Base-by-base conservation (phyloP, 805 yeast genomes). In the Kazachstania bromeliacearum region DNA sequence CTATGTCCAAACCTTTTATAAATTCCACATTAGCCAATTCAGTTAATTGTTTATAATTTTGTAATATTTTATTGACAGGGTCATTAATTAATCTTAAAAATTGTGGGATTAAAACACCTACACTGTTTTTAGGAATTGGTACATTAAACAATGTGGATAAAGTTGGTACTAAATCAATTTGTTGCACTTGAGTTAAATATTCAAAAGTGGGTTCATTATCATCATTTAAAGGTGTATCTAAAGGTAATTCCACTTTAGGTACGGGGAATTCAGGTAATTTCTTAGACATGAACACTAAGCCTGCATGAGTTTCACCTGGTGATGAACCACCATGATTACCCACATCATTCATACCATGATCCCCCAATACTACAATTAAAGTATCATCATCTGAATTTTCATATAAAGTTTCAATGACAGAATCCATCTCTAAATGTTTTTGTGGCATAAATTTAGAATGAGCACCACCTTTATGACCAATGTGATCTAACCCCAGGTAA, bases 241-340 rank as follows among this genome's bases (percentile, higher is more conserved):
- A 37, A 37, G 48, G 53, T 26, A 50, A 44, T 31, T 35, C 44
- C 18, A 21, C 38, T 17, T 29, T 16, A 4, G 59, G 55, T 7
- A 33, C 23, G 6, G 47, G 40, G 9, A 53, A 44, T 1, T 48
- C 38, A 33, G 61, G 44, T 37, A 87, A 70, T 46, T 70, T 70
- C 7, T 79, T 74, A 0, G 96, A 79, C 0, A 82, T 62, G 29
- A 89, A 68, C 1, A 77, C 62, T 50, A 92, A 49, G 0, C 81
- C 96, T 1, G 98, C 80, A 12, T 87, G 81, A 0, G 96, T 89
- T 57, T 92, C 99, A 2, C 96, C 95, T 0, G 69, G 55, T 3
- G 96, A 82, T 0, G 96, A 84, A 1, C 97, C 99, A 6, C 99
- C 99, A 56, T 92, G 97, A 49, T 88, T 89, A 1, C 96, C 96